phyloP scores from a whole-genome alignment of 108 stramenopile genomes.

The Skeletonema grethae region DNA sequence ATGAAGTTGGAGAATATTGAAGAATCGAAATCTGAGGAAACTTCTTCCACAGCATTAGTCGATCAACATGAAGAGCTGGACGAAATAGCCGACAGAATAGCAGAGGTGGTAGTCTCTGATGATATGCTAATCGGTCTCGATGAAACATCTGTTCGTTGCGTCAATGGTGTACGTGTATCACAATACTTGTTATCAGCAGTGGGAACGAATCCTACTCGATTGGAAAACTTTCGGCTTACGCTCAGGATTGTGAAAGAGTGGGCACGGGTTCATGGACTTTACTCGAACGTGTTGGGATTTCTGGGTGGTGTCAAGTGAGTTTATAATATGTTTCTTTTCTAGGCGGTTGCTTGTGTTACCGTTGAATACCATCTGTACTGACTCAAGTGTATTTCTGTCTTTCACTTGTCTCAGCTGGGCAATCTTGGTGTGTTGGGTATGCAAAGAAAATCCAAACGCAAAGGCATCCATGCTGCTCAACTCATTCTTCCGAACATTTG shows the following conservation, averaged over 20 bases:
- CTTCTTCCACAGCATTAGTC: neutral
- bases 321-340: neutral
- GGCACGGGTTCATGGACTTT: constrained; percentile 89
- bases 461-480: constrained; percentile 59
- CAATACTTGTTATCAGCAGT: constrained; percentile 67
- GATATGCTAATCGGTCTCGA: constrained; percentile 63
- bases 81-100: constrained; percentile 48
- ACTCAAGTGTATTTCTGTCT: neutral
- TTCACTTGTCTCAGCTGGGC: constrained; percentile 53
- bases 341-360: neutral
- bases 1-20: neutral
- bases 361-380: neutral
- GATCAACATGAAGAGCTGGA: constrained; percentile 13
- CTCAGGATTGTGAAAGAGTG: constrained; percentile 89
- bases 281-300: constrained; percentile 94
- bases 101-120: constrained; percentile 49
- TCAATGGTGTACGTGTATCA: constrained; percentile 95
- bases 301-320: constrained; percentile 90
- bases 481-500: constrained; percentile 81
- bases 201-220: constrained; percentile 6
- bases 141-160: constrained; percentile 77
- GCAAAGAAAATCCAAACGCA: constrained; percentile 69
- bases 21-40: neutral
- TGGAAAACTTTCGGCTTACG: constrained; percentile 66
- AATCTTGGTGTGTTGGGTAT: constrained; percentile 90